Evolutionary conservation across 768 basidiomycete genomes (phyloP).

Genomic region (Podaxis rugospora): DNA sequence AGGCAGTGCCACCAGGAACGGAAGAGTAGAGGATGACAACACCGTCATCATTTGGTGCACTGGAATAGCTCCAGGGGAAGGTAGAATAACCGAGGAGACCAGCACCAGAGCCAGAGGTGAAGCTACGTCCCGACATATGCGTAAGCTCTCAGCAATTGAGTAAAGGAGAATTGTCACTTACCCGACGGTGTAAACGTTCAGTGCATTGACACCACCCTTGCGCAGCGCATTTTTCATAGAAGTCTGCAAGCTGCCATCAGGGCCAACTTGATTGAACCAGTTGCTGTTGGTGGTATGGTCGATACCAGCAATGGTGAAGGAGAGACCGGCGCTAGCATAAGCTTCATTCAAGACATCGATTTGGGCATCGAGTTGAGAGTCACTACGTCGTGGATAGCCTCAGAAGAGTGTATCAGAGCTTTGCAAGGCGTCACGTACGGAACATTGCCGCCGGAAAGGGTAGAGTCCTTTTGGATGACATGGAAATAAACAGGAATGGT

Average conservation of each 20-base stretch:
- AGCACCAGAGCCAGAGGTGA: conserved; percentile 30
- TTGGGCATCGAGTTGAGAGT: conserved; percentile 31
- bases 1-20: conserved; percentile 37
- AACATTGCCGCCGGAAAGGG: conserved; percentile 33
- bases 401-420: not conserved
- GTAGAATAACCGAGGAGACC: conserved; percentile 53
- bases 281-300: conserved; percentile 39
- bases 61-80: conserved; percentile 41
- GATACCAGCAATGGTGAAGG: conserved; percentile 32
- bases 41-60: conserved; percentile 42
- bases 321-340: conserved; percentile 32
- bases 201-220: conserved; percentile 30
- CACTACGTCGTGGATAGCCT: conserved; percentile 17
- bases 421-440: conserved; percentile 24
- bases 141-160: not conserved
- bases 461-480: conserved; percentile 25
- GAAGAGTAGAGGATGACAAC: conserved; percentile 39
- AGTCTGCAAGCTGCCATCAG: conserved; percentile 31
- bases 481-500: conserved; percentile 26
- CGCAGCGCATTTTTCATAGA: conserved; percentile 45
- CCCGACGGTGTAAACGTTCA: conserved; percentile 53
- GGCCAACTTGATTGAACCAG: conserved; percentile 45
- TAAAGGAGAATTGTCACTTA: conserved; percentile 16
- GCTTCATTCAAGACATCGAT: conserved; percentile 38
- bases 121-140: conserved; percentile 20